Conservation (phyloP, 805 yeast genomes). For the Jamesozyma rosinii region DNA sequence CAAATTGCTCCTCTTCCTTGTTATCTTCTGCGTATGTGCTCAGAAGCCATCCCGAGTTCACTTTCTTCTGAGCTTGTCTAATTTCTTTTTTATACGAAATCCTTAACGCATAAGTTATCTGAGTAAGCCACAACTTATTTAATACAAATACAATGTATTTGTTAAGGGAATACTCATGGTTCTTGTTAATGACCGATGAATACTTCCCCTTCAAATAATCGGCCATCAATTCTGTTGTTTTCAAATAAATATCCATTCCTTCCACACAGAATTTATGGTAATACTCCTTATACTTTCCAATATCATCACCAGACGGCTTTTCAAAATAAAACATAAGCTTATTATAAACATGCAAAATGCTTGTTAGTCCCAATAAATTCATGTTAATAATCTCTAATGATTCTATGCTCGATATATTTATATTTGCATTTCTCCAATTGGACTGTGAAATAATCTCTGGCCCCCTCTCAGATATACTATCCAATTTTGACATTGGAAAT, state of each 20-base stretch:
- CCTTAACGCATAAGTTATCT: conserved; percentile 9
- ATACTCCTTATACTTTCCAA: conserved; percentile 4
- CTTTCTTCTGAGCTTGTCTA: background rate
- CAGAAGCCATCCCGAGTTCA: background rate
- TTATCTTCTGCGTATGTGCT: background rate
- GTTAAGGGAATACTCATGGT: conserved; percentile 8
- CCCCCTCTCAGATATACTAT: background rate
- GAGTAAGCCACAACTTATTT: conserved; percentile 9
- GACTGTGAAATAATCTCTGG: background rate
- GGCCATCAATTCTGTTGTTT: conserved; percentile 2
- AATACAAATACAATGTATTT: conserved; percentile 9
- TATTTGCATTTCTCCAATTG: conserved; percentile 8
- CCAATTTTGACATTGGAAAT: conserved; percentile 9
- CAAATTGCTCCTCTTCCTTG: conserved; percentile 1
- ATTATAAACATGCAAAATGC: conserved; percentile 9
- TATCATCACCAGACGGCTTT: conserved; percentile 2
- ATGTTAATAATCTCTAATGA: conserved; percentile 8
- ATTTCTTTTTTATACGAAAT: conserved; percentile 8
- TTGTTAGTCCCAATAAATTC: conserved; percentile 10
- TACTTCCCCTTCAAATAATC: conserved; percentile 9
- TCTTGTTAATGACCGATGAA: background rate
- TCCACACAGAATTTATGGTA: conserved; percentile 8
- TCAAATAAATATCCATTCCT: conserved; percentile 4
- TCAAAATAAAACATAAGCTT: conserved; percentile 13
- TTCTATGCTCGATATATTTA: conserved; percentile 5